Evolutionary conservation across 305 asterid species (phyloP).

Genomic region (Fraxinus ornus): DNA sequence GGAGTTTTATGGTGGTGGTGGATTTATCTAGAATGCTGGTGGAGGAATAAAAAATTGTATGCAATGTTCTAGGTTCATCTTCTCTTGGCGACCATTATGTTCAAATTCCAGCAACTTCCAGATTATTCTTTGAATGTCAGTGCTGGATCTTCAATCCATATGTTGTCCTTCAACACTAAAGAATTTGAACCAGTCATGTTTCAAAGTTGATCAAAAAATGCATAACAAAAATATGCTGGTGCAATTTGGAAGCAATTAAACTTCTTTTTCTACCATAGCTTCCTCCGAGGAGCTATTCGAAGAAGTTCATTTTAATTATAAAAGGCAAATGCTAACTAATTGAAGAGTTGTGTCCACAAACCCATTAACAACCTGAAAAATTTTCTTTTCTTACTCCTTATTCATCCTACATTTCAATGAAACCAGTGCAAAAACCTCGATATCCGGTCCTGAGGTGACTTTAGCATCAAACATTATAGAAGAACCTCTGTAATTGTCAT

Average conservation of each 20-base stretch:
- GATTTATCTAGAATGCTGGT: neutral
- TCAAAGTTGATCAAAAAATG: neutral
- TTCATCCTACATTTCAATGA: neutral
- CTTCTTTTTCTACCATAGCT: neutral
- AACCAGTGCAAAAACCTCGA: neutral
- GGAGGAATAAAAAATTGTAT: neutral
- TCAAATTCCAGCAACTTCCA: neutral
- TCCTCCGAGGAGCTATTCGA: neutral
- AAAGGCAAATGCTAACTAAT: neutral
- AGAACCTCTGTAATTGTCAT: neutral
- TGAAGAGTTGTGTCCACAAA: neutral
- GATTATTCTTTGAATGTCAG: neutral
- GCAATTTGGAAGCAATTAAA: neutral
- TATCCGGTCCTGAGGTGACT: neutral
- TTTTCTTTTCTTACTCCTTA: neutral
- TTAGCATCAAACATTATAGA: conserved; percentile 9
- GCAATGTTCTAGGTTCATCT: neutral
- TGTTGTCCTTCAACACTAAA: neutral
- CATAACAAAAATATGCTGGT: neutral
- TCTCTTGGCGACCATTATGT: neutral
- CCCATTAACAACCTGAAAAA: neutral
- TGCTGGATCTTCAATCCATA: neutral
- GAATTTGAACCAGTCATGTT: neutral
- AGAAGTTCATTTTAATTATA: neutral
- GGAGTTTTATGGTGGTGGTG: neutral